Base-by-base conservation (phyloP, 306 rosid species). In the Malus sieversii region DNA sequence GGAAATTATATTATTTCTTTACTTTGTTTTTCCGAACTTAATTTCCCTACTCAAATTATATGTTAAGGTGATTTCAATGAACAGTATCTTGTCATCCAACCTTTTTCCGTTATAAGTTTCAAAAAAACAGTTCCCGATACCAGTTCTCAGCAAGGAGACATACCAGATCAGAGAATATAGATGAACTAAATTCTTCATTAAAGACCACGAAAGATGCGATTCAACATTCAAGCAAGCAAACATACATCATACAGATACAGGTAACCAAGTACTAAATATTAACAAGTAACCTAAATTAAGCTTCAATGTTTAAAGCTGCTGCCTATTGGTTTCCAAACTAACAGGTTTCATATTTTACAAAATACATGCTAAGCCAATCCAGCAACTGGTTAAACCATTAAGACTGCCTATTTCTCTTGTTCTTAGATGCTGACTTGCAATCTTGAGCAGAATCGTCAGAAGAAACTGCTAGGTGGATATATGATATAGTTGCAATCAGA, bases 381-480 rank as follows among this genome's bases (percentile, higher is more conserved):
- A 35, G 38, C 38, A 5, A 35, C 58, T 45, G 55, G 62, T 78
- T 63, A 72, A 63, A 81, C 63, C 35, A 42, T 33, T 4, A 6
- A 67, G 22, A 18, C 38, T 73, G 14, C 40, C 70, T 80, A 84
- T 73, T 84, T 80, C 85, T 48, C 55, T 15, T 15, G 19, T 48
- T 82, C 79, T 85, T 86, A 45, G 81, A 55, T 38, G 86, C 81
- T 16, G 59, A 65, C 52, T 48, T 27, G 18, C 59, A 19, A 38
- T 40, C 32, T 10, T 20, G 72, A 61, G 15, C 75, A 48, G 19
- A 48, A 38, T n/a, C 55, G 8, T 66, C 66, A 5, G 73, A n/a
- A 5, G 85, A 44, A 72, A 71, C 29, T 2, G 61, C 79, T 33
- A 33, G 38, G 38, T 33, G 38, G 1, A 33, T 33, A 33, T 33